Conservation (phyloP, 805 yeast species). For the Pichia pseudocactophila region DNA sequence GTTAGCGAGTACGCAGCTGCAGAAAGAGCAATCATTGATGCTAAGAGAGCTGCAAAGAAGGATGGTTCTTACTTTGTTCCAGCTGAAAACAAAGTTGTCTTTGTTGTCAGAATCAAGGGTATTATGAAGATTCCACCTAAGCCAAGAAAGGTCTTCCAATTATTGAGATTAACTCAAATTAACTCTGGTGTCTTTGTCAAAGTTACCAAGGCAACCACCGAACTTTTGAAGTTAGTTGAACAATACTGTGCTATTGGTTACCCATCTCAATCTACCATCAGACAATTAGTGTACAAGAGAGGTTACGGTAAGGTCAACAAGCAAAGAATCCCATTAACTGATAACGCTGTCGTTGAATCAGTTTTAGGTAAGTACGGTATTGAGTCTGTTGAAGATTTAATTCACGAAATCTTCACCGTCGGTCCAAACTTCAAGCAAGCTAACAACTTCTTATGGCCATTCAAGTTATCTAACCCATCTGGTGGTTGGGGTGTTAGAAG, state of each 20-base stretch:
- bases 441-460: slow-evolving; percentile 97
- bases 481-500: slow-evolving; percentile 98
- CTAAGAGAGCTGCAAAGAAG: slow-evolving; percentile 92
- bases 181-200: slow-evolving; percentile 93
- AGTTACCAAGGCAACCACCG: slow-evolving; percentile 91
- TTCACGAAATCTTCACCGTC: slow-evolving; percentile 92
- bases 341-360: slow-evolving; percentile 83
- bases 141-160: slow-evolving; percentile 97
- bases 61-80: slow-evolving; percentile 89
- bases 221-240: slow-evolving; percentile 87
- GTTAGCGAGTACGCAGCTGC: slow-evolving; percentile 88
- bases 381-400: slow-evolving; percentile 83
- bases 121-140: slow-evolving; percentile 96
- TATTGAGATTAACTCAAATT: slow-evolving; percentile 87
- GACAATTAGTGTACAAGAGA: slow-evolving; percentile 94
- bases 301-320: slow-evolving; percentile 96
- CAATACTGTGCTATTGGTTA: slow-evolving; percentile 97
- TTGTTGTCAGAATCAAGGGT: slow-evolving; percentile 99
- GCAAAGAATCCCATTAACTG: slow-evolving; percentile 87
- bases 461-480: slow-evolving; percentile 91
- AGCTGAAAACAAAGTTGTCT: slow-evolving; percentile 90
- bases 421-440: slow-evolving; percentile 99
- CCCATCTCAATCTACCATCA: slow-evolving; percentile 87
- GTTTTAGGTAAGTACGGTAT: slow-evolving; percentile 88
- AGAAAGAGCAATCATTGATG: slow-evolving; percentile 77